Evolutionary conservation across 495 filamentous ascomycete genomes (phyloP).

Genomic region (Penicillium daleae): DNA sequence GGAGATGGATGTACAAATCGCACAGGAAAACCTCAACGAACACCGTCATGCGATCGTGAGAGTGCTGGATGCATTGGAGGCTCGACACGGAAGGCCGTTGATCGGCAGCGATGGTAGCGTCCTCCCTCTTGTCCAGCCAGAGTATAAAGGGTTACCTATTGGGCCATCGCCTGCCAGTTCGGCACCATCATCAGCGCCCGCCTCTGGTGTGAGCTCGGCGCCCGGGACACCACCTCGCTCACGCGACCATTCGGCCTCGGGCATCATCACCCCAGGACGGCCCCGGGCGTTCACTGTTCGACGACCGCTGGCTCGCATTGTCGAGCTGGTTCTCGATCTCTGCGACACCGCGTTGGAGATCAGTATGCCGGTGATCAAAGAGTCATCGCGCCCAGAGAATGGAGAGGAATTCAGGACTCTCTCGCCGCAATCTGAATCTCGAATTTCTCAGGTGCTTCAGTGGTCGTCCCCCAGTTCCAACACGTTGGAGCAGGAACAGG

Average conservation of each 20-base stretch:
- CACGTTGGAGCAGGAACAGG: conserved; percentile 92
- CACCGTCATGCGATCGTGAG: conserved; percentile 96
- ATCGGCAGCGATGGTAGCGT: conserved; percentile 60
- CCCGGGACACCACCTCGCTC: conserved; percentile 72
- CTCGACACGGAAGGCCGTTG: conserved; percentile 68
- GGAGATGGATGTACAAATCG: conserved; percentile 95
- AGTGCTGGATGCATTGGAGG: conserved; percentile 88
- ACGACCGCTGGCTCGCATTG: conserved; percentile 85
- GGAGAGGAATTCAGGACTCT: conserved; percentile 80
- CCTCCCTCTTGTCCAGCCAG: conserved; percentile 60
- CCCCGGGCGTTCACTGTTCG: conserved; percentile 85
- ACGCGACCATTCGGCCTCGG: conserved; percentile 76
- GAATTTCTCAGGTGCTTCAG: conserved; percentile 88
- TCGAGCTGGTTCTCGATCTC: conserved; percentile 90
- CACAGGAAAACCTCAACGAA: conserved; percentile 90
- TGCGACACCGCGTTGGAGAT: conserved; percentile 97
- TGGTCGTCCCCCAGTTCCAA: conserved; percentile 93
- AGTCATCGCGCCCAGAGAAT: conserved; percentile 62
- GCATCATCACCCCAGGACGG: conserved; percentile 71
- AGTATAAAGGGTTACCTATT: conserved; percentile 91
- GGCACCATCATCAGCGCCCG: conserved; percentile 59
- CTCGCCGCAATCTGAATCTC: conserved; percentile 92
- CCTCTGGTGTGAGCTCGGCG: conserved; percentile 68
- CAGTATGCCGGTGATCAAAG: conserved; percentile 88
- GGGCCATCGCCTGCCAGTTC: conserved; percentile 64